Evolutionary conservation across 2,329 filamentous ascomycete species (phyloP), one percentile per base, ranked within the genome.

Genomic region (Cercospora brassicicola): DNA sequence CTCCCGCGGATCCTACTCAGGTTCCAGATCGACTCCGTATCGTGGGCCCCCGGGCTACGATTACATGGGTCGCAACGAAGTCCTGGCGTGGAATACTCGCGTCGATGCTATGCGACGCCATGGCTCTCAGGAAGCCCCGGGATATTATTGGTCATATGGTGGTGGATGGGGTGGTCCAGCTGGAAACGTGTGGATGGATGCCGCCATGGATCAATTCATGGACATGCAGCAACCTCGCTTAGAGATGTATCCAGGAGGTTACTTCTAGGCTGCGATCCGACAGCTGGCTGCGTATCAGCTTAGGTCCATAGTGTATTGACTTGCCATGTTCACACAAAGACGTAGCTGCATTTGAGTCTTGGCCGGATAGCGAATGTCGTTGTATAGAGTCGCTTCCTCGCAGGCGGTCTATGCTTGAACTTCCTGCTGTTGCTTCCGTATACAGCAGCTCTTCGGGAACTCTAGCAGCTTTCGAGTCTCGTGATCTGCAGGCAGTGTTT

Each of bases 391-490:
- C 36, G 3, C 36, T 42, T 9, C 36, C 36, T 3, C 15, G 6
- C 6, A 42, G 36, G 36, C 15, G 15, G 15, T n/a, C 20, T 15
- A 53, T 53, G 18, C 48, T 53, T 11, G 48, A 53, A 3, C 9
- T 28, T 10, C 26, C 3, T 31, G 59, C 59, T 60, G 7, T 48
- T 61, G 33, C 15, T 45, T 61, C 23, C 39, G 13, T 31, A 64
- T 64, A 39, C 62, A 67, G 18, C 62, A 60, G 28, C 55, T 63
- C 51, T 59, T 68, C 1, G 70, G 70, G 31, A 70, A 72, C 2
- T 67, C 70, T 20, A 70, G 36, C 20, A 72, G 51, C 31, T 57
- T 62, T 13, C 66, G 10, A 11, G 67, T 66, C 8, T 65, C 66
- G 62, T 69, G 64, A 5, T 63, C 64, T 5, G 20, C 61, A 23